Evolutionary conservation across 2,329 filamentous ascomycete genomes (phyloP), one percentile per base, ranked within the genome.

Genomic region (Zymoseptoria pseudotritici): DNA sequence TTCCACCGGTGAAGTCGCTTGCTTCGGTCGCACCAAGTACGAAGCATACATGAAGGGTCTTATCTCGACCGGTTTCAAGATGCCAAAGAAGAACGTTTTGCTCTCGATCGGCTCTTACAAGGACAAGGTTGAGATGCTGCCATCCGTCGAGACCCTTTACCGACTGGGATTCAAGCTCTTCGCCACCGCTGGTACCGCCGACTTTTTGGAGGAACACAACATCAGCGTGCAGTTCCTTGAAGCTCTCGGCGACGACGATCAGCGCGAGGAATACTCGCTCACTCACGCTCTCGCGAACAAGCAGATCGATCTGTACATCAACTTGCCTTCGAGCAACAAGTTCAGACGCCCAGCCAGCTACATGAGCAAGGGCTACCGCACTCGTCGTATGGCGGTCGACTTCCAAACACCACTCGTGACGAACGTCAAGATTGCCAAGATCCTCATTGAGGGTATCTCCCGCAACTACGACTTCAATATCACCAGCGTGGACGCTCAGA

Each of bases 391-490:
- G 92, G 94, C 94, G 42, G 94, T 99, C 50, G 94, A 97, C 77
- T 90, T 97, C 78, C 93, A 97, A 78, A 96, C 94, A 58, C 94
- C 94, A 60, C 80, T 99, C 62, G 93, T 99, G 19, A 99, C 94
- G 58, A 99, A 99, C 70, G 94, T 99, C 75, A 99, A 99, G 84
- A 97, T 97, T 73, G 94, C 94, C 61, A 99, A 97, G 82, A 90
- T 99, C 61, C 79, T 99, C 56, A 88, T 99, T 57, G 94, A 99
- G 78, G 94, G 93, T 21, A 90, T 99, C 65, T 87, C 91, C 59
- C 87, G 93, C 61, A 88, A 95, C 74, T 96, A 91, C 72, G 86
- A 92, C 67, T 82, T 99, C 57, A 86, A 90, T 46, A 86, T 99
- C 59, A 85, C 86, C 72, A 87, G 86, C 65, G 86, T 92, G 59